Evolutionary conservation across 768 basidiomycete genomes (phyloP), one percentile per base, ranked within the genome.

Genomic region (Piloderma croceum): DNA sequence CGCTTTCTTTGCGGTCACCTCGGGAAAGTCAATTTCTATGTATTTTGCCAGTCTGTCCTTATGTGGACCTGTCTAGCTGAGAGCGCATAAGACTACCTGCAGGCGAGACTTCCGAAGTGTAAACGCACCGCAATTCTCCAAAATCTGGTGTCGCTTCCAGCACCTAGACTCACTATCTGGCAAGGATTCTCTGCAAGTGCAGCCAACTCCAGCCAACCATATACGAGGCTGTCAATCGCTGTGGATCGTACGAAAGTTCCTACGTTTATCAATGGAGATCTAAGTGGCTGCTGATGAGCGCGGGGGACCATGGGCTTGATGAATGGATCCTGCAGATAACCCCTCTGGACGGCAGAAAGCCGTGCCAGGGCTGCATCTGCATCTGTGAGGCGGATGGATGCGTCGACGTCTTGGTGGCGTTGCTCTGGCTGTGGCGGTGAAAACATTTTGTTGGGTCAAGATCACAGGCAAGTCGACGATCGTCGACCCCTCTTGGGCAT

Each of bases 71-170:
- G 79, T 72, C 86, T 90, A 64, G 44, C 61, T 61, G 51, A 45
- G 50, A 37, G 13, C 36, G 32, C 11, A 21, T 41, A 21, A 3
- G 22, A 45, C 48, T 3, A 51, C 15, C 52, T 48, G 10, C 25
- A 17, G 34, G 34, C 17, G 23, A 41, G n/a, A 3, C 12, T n/a
- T 15, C 15, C 12, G 27, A 39, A 20, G 20, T 18, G 23, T 32
- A 11, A 21, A 74, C 85, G 65, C 65, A 90, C 90, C 67, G 71
- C 74, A 51, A 94, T 67, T 41, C 92, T 72, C 92, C 94, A 99
- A 58, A 88, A 98, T 39, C 96, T 69, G 3, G 91, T 91, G 64
- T 99, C 96, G 52, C 90, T 97, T 18, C 96, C 96, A 2, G 93
- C 86, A 0, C 96, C 96, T 22, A 97, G 61, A 60, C 89, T 94